A percentile compares a stretch with the other conserved stretches of the same genome.
These are phyloP conservation scores for Neurospora sp. DNA, from an alignment of 495 filamentous ascomycete genomes.

Conservation along the genomic window DNA sequence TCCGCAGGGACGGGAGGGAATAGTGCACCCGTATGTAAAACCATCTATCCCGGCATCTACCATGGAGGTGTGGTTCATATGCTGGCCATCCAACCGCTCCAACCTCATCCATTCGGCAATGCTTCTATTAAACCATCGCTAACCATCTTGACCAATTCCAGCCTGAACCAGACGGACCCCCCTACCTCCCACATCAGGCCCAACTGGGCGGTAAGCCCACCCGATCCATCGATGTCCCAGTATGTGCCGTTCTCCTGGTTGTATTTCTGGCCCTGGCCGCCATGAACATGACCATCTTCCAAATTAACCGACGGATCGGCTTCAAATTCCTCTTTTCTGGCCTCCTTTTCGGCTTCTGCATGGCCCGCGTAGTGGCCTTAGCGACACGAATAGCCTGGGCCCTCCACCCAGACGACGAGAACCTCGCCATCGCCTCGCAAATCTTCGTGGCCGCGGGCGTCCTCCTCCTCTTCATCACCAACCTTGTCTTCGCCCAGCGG, in stretches of 20 bases:
- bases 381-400: conserved; percentile 55
- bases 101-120: no score
- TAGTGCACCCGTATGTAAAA: neutral
- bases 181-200: conserved; percentile 32
- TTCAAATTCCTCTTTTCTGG: conserved; percentile 65
- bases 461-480: conserved; percentile 68
- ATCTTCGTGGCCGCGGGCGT: conserved; percentile 72
- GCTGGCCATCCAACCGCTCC: neutral
- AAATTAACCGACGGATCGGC: conserved; percentile 42
- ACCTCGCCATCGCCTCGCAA: conserved; percentile 57
- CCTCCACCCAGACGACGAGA: conserved; percentile 32
- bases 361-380: conserved; percentile 56
- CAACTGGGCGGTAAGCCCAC: conserved; percentile 51
- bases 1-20: neutral
- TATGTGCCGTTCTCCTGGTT: conserved; percentile 52
- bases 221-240: conserved; percentile 48
- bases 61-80: neutral
- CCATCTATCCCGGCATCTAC: neutral
- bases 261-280: conserved; percentile 52
- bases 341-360: conserved; percentile 70
- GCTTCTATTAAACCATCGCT: neutral
- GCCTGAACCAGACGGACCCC: conserved; percentile 15
- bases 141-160: neutral
- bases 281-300: conserved; percentile 57
- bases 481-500: conserved; percentile 71